Evolutionary conservation across 768 basidiomycete species (phyloP).

Genomic region (Paxillus involutus): DNA sequence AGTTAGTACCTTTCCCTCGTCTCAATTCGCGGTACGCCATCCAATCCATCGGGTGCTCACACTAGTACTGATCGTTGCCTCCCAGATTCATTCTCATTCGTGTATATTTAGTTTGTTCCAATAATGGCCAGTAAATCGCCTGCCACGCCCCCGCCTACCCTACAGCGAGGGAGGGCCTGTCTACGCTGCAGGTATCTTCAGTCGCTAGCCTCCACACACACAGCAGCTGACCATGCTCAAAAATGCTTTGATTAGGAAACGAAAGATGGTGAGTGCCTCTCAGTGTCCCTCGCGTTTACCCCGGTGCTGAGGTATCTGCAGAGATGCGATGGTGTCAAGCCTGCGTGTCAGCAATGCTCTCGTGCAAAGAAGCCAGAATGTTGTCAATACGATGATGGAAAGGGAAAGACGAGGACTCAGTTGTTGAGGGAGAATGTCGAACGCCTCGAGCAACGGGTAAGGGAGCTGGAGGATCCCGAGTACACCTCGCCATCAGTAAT

Average conservation of each 20-base stretch:
- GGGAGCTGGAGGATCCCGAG: slow-evolving; percentile 76
- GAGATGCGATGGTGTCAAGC: slow-evolving; percentile 79
- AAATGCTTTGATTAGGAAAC: slow-evolving; percentile 45
- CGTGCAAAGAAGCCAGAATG: slow-evolving; percentile 74
- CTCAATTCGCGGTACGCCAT: background rate
- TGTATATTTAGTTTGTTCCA: slow-evolving; percentile 38
- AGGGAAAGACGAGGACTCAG: slow-evolving; percentile 80
- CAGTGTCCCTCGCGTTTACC: background rate
- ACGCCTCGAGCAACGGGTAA: slow-evolving; percentile 68
- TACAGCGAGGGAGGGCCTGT: slow-evolving; percentile 72
- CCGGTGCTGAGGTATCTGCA: slow-evolving; percentile 29
- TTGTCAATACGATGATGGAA: slow-evolving; percentile 84
- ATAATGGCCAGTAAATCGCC: slow-evolving; percentile 35
- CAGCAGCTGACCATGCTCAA: slow-evolving; percentile 12
- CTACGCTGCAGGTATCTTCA: slow-evolving; percentile 63
- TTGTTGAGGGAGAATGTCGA: slow-evolving; percentile 75
- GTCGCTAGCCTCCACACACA: background rate
- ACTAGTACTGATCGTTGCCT: slow-evolving; percentile 2
- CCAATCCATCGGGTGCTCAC: background rate
- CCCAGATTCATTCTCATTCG: slow-evolving; percentile 21
- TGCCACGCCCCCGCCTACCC: slow-evolving; percentile 35
- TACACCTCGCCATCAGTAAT: slow-evolving; percentile 66
- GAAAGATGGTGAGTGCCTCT: slow-evolving; percentile 57
- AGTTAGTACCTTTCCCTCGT: background rate
- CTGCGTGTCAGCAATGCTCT: slow-evolving; percentile 75